Conservation (phyloP, 805 yeast genomes). For the Pichia membranifaciens region DNA sequence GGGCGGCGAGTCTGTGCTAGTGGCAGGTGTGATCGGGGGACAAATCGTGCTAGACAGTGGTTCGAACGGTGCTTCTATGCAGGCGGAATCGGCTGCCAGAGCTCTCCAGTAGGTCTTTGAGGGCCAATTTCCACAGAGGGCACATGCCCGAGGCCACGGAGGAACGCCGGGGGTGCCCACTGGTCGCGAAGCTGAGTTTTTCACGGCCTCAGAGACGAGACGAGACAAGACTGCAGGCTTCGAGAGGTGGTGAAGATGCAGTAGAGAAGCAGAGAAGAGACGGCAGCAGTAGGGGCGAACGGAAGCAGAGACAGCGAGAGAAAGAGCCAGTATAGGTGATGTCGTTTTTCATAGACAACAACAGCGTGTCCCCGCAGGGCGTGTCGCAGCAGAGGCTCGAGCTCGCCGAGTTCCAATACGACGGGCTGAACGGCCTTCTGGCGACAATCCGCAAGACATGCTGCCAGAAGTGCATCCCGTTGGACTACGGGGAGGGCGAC, state of each 20-base stretch:
- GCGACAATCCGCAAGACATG: slow-evolving; percentile 55
- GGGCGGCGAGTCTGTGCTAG: too few species aligned
- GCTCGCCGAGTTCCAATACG: slow-evolving; percentile 62
- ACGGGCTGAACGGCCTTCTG: slow-evolving; percentile 50
- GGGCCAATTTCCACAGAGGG: too few species aligned
- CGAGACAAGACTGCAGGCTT: not conserved
- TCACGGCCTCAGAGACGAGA: too few species aligned
- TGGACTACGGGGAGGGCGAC: slow-evolving; percentile 72
- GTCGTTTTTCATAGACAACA: slow-evolving; percentile 57
- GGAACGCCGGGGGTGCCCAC: not conserved
- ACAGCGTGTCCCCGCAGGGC: slow-evolving; percentile 37
- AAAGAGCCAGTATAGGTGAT: slow-evolving; percentile 27
- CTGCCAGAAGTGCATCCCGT: slow-evolving; percentile 71
- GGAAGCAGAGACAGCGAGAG: not conserved
- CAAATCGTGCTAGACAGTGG: too few species aligned
- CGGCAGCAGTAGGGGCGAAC: not conserved
- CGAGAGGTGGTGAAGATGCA: not conserved
- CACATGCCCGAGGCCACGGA: too few species aligned
- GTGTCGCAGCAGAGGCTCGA: slow-evolving; percentile 57
- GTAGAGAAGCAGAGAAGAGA: not conserved
- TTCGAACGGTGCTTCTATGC: too few species aligned
- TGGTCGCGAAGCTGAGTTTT: not conserved
- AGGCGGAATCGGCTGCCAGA: too few species aligned
- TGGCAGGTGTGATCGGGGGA: too few species aligned
- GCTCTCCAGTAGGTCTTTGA: too few species aligned